Conservation (phyloP, 2,329 filamentous ascomycete genomes). For the Fonsecaea pugnacius region DNA sequence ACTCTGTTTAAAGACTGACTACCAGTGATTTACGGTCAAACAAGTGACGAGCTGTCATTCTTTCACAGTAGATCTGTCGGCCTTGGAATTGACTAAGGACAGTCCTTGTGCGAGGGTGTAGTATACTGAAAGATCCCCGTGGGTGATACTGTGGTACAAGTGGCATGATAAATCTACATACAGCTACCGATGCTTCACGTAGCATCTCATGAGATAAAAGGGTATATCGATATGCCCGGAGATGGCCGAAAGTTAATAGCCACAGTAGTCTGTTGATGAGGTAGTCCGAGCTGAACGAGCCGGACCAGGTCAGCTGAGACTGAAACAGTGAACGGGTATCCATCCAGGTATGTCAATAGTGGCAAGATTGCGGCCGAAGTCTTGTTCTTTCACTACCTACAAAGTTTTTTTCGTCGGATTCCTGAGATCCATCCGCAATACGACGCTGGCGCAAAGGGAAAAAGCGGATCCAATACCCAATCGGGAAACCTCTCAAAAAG, state of each 20-base stretch:
- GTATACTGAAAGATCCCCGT: not conserved
- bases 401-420: constrained; percentile 1
- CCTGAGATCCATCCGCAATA: constrained; percentile 15
- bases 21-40: not conserved
- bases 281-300: not conserved
- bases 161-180: not conserved
- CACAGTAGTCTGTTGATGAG: not conserved
- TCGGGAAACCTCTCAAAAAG: not conserved
- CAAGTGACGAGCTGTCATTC: not conserved
- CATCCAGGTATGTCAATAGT: not conserved
- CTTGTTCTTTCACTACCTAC: not conserved
- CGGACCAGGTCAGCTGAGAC: not conserved
- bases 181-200: not conserved
- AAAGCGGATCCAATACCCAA: not conserved
- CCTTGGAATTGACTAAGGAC: not conserved
- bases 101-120: not conserved
- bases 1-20: not conserved
- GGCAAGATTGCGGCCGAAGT: not conserved
- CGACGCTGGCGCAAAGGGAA: constrained; percentile 9
- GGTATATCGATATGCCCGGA: not conserved
- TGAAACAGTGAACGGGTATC: not conserved
- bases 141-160: not conserved
- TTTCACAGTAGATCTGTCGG: not conserved
- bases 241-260: not conserved
- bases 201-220: not conserved